Percentiles rank a stretch among this genome's conserved stretches.
Evolutionary conservation across 2,329 filamentous ascomycete genomes (phyloP).

Genomic region (Penicillium aurantiogriseum): DNA sequence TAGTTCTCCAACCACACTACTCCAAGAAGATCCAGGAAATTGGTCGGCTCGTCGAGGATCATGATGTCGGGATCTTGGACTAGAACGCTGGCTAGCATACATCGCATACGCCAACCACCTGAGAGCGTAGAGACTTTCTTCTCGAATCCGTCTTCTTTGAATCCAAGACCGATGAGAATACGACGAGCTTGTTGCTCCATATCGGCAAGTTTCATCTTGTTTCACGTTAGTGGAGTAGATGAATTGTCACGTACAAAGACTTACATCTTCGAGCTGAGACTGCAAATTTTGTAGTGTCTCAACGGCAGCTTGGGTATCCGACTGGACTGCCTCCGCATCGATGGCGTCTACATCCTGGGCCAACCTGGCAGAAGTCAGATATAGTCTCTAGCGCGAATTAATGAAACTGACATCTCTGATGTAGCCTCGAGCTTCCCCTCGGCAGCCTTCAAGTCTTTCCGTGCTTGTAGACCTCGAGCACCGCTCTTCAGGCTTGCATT

Average conservation of each 20-base stretch:
- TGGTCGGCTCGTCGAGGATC: slow-evolving; percentile 83
- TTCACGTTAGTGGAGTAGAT: slow-evolving; percentile 11
- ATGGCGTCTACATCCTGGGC: slow-evolving; percentile 59
- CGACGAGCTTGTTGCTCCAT: slow-evolving; percentile 65
- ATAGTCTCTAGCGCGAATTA: neutral
- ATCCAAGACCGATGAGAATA: slow-evolving; percentile 69
- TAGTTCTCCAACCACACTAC: slow-evolving; percentile 83
- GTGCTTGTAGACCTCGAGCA: slow-evolving; percentile 68
- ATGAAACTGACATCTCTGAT: slow-evolving; percentile 46
- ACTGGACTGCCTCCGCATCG: slow-evolving; percentile 55
- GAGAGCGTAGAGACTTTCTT: slow-evolving; percentile 66
- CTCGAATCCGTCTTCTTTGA: slow-evolving; percentile 61
- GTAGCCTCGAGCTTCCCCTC: slow-evolving; percentile 67
- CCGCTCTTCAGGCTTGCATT: slow-evolving; percentile 73
- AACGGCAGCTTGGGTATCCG: slow-evolving; percentile 66
- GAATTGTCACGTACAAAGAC: slow-evolving; percentile 1
- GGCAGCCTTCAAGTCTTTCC: slow-evolving; percentile 69
- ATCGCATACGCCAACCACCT: slow-evolving; percentile 74
- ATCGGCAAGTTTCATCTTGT: slow-evolving; percentile 55
- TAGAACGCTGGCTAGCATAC: slow-evolving; percentile 62
- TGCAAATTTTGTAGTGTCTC: slow-evolving; percentile 70
- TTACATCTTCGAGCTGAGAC: slow-evolving; percentile 63
- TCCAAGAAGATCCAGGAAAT: slow-evolving; percentile 77
- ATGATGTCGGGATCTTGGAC: slow-evolving; percentile 74
- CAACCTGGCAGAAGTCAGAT: slow-evolving; percentile 29